These are phyloP conservation scores for Ajuga reptans DNA, from an alignment of 305 asterid species.

Conservation along the genomic window DNA sequence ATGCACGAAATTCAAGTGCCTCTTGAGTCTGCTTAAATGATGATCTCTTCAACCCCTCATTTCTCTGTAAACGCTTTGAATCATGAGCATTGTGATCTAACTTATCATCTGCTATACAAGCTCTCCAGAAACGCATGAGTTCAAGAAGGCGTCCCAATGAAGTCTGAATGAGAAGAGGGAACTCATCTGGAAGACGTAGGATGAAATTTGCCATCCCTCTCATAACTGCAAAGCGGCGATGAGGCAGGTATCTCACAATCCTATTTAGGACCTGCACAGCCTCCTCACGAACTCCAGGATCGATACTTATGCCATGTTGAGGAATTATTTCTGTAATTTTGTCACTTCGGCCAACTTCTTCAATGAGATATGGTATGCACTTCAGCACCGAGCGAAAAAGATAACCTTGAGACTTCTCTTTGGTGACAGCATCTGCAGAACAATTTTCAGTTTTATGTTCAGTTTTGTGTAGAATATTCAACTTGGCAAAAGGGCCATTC, in stretches of 20 bases:
- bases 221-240: conserved; percentile 98
- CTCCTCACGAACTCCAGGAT: conserved; percentile 99
- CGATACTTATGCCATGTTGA: conserved; percentile 97
- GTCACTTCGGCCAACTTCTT: conserved; percentile 97
- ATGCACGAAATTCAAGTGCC: conserved; percentile 78
- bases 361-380: conserved; percentile 98
- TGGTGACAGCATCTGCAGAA: conserved; percentile 79
- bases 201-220: conserved; percentile 95
- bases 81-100: conserved; percentile 50
- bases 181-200: conserved; percentile 92
- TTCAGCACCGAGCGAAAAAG: conserved; percentile 92
- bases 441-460: conserved; percentile 29
- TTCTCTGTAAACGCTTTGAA: conserved; percentile 70
- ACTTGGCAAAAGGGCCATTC: conserved; percentile 13
- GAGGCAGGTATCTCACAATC: conserved; percentile 86
- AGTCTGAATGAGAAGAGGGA: conserved; percentile 97
- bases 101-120: conserved; percentile 74
- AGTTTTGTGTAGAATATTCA: conserved; percentile 17
- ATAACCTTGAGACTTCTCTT: conserved; percentile 97
- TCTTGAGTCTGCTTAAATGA: conserved; percentile 75
- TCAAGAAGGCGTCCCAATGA: conserved; percentile 96
- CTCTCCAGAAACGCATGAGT: conserved; percentile 98
- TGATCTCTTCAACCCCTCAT: conserved; percentile 82
- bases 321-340: conserved; percentile 96
- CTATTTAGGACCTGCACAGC: conserved; percentile 95